These are phyloP conservation scores for Thermomyces lanuginosus DNA, from an alignment of 2,329 filamentous ascomycete species.

Conservation along the genomic window DNA sequence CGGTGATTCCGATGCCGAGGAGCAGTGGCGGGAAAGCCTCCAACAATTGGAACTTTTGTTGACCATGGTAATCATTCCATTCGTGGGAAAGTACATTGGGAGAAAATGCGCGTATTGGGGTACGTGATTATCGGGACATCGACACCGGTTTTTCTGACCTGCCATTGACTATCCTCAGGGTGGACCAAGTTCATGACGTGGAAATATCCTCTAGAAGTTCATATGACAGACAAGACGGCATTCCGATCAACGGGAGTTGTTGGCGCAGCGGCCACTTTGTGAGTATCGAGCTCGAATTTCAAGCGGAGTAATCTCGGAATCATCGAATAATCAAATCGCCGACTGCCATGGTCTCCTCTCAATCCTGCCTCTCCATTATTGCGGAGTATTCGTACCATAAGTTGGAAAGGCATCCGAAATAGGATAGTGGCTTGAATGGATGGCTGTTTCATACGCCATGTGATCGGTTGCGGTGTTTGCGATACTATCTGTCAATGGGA, in stretches of 20 bases:
- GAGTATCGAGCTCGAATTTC: no score
- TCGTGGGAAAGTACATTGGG: constrained; percentile 86
- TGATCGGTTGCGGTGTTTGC: no score
- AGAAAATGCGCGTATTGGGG: constrained; percentile 94
- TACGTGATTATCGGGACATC: constrained; percentile 26
- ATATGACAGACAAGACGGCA: constrained; percentile 40
- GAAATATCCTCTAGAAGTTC: constrained; percentile 69
- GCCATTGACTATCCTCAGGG: constrained; percentile 34
- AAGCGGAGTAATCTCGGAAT: no score
- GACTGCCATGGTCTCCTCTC: no score
- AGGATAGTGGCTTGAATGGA: no score
- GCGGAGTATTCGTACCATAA: no score
- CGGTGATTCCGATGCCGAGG: constrained; percentile 63
- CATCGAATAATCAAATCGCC: no score
- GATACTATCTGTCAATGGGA: no score
- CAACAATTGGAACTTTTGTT: constrained; percentile 85
- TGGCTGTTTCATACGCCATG: no score
- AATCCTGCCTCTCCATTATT: no score
- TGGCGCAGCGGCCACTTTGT: constrained; percentile 34
- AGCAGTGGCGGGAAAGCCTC: constrained; percentile 85
- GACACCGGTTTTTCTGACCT: constrained; percentile 4
- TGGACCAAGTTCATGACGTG: constrained; percentile 92
- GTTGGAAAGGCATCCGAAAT: no score
- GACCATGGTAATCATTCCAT: constrained; percentile 88
- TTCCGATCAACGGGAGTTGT: constrained; percentile 49